Evolutionary conservation across 2,329 filamentous ascomycete species (phyloP), one percentile per base, ranked within the genome.

Genomic region (Ustulina deusta): DNA sequence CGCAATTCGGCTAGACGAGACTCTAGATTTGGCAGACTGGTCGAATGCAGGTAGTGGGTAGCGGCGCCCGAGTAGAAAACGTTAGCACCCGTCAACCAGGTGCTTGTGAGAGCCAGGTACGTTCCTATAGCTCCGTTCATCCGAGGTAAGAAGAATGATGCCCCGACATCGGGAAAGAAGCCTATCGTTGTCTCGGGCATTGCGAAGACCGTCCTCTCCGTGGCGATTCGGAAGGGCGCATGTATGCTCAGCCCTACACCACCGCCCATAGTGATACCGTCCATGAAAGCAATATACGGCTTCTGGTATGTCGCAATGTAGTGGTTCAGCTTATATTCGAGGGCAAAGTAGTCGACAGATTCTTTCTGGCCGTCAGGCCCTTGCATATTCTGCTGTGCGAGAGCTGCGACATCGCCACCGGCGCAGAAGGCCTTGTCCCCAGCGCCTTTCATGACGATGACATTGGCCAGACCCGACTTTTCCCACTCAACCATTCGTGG

Each of bases 121-220:
- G 93, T 97, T 65, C 96, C 96, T 63, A 97, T 82, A 66, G 90
- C 84, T 57, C 96, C 96, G 75, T 97, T 90, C 85, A 99, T 90
- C 70, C 94, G 88, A 17, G 96, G 93, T 61, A 99, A 85, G 85
- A 98, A 98, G 84, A 98, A 99, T 11, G 93, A 97, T 36, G 91
- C 97, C 69, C 96, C 96, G 56, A 99, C 96, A 77, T 99, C 97
- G 6, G 97, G 96, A 86, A 99, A 99, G 85, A 98, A 97, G 44
- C 96, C 96, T 77, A 99, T 99, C 9, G 90, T 97, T 3, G 96
- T 99, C 83, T 99, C 96, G 34, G 96, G 96, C 96, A 99, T 99
- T 74, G 97, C 94, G 76, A 99, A 98, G 55, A 97, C 83, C 6
- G 96, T 99, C 78, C 91, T 91, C 82, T 99, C 96, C 2, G 96